Evolutionary conservation across 768 basidiomycete species (phyloP).

Genomic region (Mycena kentingensis): DNA sequence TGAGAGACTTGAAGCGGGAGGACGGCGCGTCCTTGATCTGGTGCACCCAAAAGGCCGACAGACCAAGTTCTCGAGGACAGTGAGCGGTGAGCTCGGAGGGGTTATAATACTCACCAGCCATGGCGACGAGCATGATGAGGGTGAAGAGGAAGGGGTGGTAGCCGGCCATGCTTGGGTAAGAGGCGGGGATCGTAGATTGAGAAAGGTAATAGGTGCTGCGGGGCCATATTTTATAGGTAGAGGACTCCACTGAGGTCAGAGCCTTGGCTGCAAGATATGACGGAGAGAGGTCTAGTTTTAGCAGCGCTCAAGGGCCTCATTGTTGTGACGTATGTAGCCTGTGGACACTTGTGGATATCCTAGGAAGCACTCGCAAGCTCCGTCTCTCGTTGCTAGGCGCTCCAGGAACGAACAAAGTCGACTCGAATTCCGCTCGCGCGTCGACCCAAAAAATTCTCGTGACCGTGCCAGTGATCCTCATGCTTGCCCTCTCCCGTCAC

Average conservation of each 20-base stretch:
- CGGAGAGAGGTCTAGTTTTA: background rate
- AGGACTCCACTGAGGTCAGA: conserved; percentile 3
- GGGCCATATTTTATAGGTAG: background rate
- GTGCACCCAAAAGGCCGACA: conserved; percentile 53
- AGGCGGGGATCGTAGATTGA: background rate
- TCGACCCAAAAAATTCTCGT: background rate
- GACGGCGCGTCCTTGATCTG: conserved; percentile 46
- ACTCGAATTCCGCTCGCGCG: no score
- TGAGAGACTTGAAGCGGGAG: conserved; percentile 21
- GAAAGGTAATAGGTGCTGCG: background rate
- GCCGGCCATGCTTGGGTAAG: conserved; percentile 10
- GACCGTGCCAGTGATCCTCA: no score
- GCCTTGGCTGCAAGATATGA: no score
- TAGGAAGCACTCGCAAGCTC: background rate
- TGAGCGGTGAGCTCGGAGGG: background rate
- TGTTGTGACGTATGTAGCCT: no score
- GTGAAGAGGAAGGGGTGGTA: conserved; percentile 20
- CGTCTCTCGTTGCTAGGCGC: background rate
- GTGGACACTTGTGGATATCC: no score
- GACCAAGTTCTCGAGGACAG: conserved; percentile 44
- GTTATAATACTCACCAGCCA: conserved; percentile 35
- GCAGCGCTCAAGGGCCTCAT: no score
- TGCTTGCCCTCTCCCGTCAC: no score
- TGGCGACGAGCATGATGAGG: conserved; percentile 37
- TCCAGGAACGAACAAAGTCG: no score